Conservation (phyloP, 345 rosid genomes). For the Adansonia digitata region DNA sequence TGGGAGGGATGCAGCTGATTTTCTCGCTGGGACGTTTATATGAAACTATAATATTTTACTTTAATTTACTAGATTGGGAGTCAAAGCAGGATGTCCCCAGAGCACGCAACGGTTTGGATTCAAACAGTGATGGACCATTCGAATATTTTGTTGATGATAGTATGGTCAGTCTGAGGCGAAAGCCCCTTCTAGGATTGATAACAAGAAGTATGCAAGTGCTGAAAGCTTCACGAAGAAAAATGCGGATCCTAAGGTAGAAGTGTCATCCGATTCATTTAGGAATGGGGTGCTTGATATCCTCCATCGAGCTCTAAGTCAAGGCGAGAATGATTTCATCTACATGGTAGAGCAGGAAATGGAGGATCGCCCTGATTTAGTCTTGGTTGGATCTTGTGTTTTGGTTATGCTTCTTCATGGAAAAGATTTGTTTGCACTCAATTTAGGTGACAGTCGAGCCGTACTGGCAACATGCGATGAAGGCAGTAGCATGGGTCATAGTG, state of each 20-base stretch:
- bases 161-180: constrained; percentile 1
- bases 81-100: constrained; percentile 35
- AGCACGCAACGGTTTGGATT: constrained; percentile 19
- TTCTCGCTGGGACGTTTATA: constrained; percentile 89
- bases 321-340: constrained; percentile 74
- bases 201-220: constrained; percentile 6
- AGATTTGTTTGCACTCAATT: constrained; percentile 65
- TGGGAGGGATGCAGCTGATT: constrained; percentile 98
- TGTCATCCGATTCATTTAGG: constrained; percentile 44
- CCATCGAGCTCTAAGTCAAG: constrained; percentile 66
- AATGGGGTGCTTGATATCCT: constrained; percentile 70
- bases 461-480: constrained; percentile 59
- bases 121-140: constrained; percentile 12
- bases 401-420: constrained; percentile 75
- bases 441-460: constrained; percentile 95
- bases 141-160: constrained; percentile 24
- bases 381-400: constrained; percentile 88
- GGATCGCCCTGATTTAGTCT: constrained; percentile 91
- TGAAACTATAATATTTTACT: constrained; percentile 54
- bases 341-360: constrained; percentile 99
- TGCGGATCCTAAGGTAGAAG: constrained; percentile 18
- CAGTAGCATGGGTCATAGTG: constrained; percentile 19
- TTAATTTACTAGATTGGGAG: constrained; percentile 54
- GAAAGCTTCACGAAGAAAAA: constrained; percentile 1
- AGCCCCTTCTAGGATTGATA: constrained; percentile 2